Evolutionary conservation across 2,329 filamentous ascomycete genomes (phyloP).

Genomic region (Myrmaecium sp.): DNA sequence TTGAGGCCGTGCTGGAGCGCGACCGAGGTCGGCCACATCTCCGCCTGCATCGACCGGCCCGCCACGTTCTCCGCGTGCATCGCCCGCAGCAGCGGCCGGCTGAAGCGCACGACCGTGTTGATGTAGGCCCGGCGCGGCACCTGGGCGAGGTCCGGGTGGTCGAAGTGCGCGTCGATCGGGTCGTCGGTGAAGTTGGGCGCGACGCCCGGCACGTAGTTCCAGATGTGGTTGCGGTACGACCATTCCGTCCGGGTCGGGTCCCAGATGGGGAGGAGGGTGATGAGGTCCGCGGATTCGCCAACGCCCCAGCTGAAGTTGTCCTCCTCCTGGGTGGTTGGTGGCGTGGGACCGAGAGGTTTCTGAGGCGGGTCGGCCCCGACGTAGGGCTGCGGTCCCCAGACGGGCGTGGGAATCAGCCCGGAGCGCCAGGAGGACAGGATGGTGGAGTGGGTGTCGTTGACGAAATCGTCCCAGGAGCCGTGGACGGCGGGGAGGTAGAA

Average conservation of each 20-base stretch:
- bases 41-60: conserved; percentile 81
- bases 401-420: conserved; percentile 34
- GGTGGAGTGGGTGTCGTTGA: conserved; percentile 24
- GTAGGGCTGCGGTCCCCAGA: conserved; percentile 75
- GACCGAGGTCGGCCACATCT: conserved; percentile 87
- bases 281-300: conserved; percentile 77
- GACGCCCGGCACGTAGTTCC: conserved; percentile 32
- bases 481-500: conserved; percentile 38
- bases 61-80: conserved; percentile 88
- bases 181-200: conserved; percentile 80
- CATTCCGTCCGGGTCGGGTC: conserved; percentile 78
- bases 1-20: conserved; percentile 87
- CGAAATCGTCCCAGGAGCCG: conserved; percentile 30
- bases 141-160: conserved; percentile 28
- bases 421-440: conserved; percentile 22
- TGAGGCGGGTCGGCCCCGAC: conserved; percentile 38
- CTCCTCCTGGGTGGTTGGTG: conserved; percentile 55
- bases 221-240: conserved; percentile 36
- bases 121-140: conserved; percentile 67
- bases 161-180: conserved; percentile 38
- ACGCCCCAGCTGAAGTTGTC: conserved; percentile 79
- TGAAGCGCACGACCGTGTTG: conserved; percentile 75
- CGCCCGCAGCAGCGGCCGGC: conserved; percentile 55
- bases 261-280: conserved; percentile 83
- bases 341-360: conserved; percentile 58